phyloP scores from a whole-genome alignment of 2,329 filamentous ascomycete species.

The Phaeosphaeriaceae sp. region DNA sequence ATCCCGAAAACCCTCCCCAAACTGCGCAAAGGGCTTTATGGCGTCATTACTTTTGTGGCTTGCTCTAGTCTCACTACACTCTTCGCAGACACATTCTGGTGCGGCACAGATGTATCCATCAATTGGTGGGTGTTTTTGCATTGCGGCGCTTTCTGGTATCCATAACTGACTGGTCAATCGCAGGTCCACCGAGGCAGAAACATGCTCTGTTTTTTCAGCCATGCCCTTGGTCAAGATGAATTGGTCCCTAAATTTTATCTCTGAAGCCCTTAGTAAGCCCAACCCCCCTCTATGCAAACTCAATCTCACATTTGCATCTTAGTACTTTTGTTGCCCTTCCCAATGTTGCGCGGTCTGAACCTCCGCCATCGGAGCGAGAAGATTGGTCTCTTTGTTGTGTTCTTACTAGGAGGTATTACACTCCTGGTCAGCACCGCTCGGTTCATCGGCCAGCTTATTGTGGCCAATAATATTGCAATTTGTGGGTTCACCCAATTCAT shows the following conservation, averaged over 20 bases:
- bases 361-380: constrained; percentile 4
- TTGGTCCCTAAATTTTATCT: constrained; percentile 14
- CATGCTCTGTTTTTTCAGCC: constrained; percentile 5
- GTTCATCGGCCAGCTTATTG: constrained; percentile 3
- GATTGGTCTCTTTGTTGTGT: constrained; percentile 6
- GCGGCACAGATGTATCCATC: constrained; percentile 1
- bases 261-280: constrained; percentile 11
- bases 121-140: constrained; percentile 8
- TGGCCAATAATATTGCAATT: constrained; percentile 8
- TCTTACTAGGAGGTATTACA: constrained; percentile 7
- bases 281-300: not conserved
- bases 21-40: constrained; percentile 5
- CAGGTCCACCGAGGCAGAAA: not conserved
- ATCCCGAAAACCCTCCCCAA: constrained; percentile 7
- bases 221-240: constrained; percentile 7
- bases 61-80: constrained; percentile 8
- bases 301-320: not conserved
- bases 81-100: constrained; percentile 16
- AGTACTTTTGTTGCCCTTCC: constrained; percentile 8
- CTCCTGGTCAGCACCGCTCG: constrained; percentile 6
- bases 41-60: constrained; percentile 5
- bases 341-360: not conserved
- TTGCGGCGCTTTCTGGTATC: not conserved
- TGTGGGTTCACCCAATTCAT: not conserved
- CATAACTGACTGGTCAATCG: not conserved